Evolutionary conservation across 2,329 filamentous ascomycete genomes (phyloP).

Genomic region (Amphichorda felina): DNA sequence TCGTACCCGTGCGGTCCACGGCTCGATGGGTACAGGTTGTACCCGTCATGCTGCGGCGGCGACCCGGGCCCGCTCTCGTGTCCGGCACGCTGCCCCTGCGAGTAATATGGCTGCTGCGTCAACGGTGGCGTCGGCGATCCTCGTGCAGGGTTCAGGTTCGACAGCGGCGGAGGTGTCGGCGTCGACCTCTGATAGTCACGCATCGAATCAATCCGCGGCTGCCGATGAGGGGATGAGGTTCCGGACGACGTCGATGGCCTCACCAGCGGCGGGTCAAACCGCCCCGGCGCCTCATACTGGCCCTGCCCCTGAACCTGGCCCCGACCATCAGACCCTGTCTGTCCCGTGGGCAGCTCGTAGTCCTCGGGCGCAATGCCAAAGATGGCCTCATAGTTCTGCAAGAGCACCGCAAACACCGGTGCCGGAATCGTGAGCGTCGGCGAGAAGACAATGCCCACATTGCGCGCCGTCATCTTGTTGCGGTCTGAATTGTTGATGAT

Average conservation of each 20-base stretch:
- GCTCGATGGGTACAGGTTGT: constrained; percentile 4
- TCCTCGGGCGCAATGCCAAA: constrained; percentile 63
- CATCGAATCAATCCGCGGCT: constrained; percentile 22
- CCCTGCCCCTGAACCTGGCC: constrained; percentile 8
- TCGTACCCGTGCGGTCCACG: background rate
- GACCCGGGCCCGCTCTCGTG: constrained; percentile 29
- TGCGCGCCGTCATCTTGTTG: constrained; percentile 98
- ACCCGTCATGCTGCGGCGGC: constrained; percentile 1
- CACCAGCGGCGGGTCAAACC: constrained; percentile 21
- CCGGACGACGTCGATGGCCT: constrained; percentile 38
- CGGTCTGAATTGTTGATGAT: constrained; percentile 82
- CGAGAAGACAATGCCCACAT: constrained; percentile 96
- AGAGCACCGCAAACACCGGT: constrained; percentile 84
- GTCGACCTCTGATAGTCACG: constrained; percentile 21
- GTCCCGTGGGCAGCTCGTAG: constrained; percentile 41
- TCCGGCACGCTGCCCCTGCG: constrained; percentile 20
- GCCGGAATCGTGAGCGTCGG: constrained; percentile 94
- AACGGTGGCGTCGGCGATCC: constrained; percentile 33
- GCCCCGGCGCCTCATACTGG: constrained; percentile 14
- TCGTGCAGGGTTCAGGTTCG: constrained; percentile 16
- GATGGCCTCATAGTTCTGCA: constrained; percentile 80
- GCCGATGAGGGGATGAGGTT: constrained; percentile 38
- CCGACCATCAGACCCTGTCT: constrained; percentile 21
- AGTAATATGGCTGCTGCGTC: constrained; percentile 7
- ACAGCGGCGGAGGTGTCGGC: constrained; percentile 38